Base-by-base conservation (phyloP, 2,329 filamentous ascomycete genomes). In the Incumbomyces lentus region DNA sequence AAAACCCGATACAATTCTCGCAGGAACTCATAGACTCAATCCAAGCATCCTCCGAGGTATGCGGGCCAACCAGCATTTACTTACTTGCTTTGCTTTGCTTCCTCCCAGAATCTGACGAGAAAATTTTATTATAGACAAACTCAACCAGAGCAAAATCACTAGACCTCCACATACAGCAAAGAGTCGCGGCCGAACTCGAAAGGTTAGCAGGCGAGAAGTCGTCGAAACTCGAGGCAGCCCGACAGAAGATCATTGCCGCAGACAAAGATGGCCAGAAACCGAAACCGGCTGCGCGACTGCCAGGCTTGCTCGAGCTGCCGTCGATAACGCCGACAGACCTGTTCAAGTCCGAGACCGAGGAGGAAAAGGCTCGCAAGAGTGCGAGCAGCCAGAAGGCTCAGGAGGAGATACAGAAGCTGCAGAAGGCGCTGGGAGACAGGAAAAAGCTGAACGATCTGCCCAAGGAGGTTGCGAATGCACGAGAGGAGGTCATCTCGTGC, bases 161-260 rank as follows among this genome's bases (percentile, higher is more conserved):
- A 65, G 90, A 96, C 70, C 79, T 92, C 53, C 83, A 90, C 59
- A 82, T 95, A 65, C 89, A 95, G 71, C 72, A 79, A 62, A 89
- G 90, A 66, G 86, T 95, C 51, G 79, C 83, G 59, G 75, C 80
- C 59, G 89, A 95, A 69, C 86, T 96, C 55, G 80, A 83, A 66
- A 82, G 81, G 58, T 79, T 95, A 54, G 81, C 82, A 63, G 74
- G 79, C 53, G 72, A 81, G 58, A 83, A 90, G 63, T 68, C 78
- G 54, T 74, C 80, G 41, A 78, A 81, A 49, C 81, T 95, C 53
- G 72, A 75, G 55, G 71, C 79, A 48, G 77, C 86, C 50, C 78
- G 83, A 60, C 78, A 84, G 52, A 79, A 80, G 58, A 63, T 79
- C 41, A 37, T 49, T 13, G 16, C 47, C 46, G 22, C 49, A 38